Base-by-base conservation (phyloP, 345 rosid species). In the Hirschfeldia incana region DNA sequence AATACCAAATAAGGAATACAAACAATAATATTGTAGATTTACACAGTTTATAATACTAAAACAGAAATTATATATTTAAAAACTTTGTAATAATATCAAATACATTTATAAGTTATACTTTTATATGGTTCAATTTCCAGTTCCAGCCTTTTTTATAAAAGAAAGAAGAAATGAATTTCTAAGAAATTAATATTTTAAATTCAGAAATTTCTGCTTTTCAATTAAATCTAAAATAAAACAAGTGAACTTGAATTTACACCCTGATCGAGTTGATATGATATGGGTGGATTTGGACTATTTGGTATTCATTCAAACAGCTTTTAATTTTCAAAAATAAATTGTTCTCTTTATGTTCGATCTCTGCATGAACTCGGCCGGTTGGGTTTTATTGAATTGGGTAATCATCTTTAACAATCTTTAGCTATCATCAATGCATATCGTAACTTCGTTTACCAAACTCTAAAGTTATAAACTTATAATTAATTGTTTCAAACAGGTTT, bases 401-500 rank as follows among this genome's bases (percentile, higher is more conserved):
- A 65, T 75, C n/a, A 49, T 46, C 4, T 39, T 39, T n/a, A 27
- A 12, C 13, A 57, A 8, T 17, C 11, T 57, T 16, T 16, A 55
- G 29, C 61, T 57, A 57, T 17, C 60, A 55, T 8, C 4, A 55
- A 15, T 57, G 61, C 5, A 46, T 12, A 46, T 46, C 5, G 16
- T 46, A 46, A 12, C 61, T 21, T 3, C 0, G 11, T 57, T 58
- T 10, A 11, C 26, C 5, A 8, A 58, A 57, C 6, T 58, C 26
- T 26, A 4, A 58, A 8, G 63, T 58, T 57, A 8, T 26, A 4
- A 58, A 8, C 32, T 58, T 57, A 8, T 17, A 8, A 57, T 4
- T 58, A 6, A 58, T 26, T 58, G 29, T 57, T 58, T 58, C 30
- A 58, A 30, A 9, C 63, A 58, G 63, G 63, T 95, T 95, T 77